Evolutionary conservation across 768 basidiomycete species (phyloP), one percentile per base, ranked within the genome.

Genomic region (Suillus hirtellus): DNA sequence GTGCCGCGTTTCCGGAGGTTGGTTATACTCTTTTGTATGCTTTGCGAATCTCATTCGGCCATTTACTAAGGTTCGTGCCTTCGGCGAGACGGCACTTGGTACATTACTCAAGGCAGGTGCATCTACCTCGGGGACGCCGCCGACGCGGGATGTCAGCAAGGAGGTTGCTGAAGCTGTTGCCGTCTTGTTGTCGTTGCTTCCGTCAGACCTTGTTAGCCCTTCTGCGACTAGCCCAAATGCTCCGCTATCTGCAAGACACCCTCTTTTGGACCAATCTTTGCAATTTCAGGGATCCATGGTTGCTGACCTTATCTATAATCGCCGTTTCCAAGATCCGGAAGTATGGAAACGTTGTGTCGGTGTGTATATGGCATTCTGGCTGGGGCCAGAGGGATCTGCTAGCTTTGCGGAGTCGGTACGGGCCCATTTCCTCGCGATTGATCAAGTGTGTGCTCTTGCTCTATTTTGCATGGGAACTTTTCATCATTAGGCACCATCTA

Each of bases 1-100:
- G 90, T 19, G 96, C 96, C 60, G 94, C 96, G 34, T 99, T 99
- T 83, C 96, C 96, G 60, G 96, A 99, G 80, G 93, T 89, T 46
- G 61, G 82, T 69, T 8, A 54, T 63, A 60, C 42, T 42, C 10
- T 37, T 19, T 42, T 31, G 59, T 60, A n/a, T 60, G 65, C 61
- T 42, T 43, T 47, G 62, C 59, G 58, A 19, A 56, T 65, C 64
- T 65, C 60, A 69, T 62, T 63, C 66, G 52, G 31, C 6, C 47
- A 37, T 42, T 38, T n/a, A 60, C 8, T 2, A 62, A 89, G 89
- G 89, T 97, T 69, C 91, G 95, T 63, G 93, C 92, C n/a, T 98
- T 97, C 74, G 95, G 86, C 61, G 87, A 90, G 70, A 81, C 89
- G 6, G 93, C 96, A 8, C 81, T 94, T 38, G 81, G 87, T 60